Percentiles rank a stretch among this genome's conserved stretches.
Conservation (phyloP, 2,329 filamentous ascomycete genomes). For the Alternaria novae-zelandiae region DNA sequence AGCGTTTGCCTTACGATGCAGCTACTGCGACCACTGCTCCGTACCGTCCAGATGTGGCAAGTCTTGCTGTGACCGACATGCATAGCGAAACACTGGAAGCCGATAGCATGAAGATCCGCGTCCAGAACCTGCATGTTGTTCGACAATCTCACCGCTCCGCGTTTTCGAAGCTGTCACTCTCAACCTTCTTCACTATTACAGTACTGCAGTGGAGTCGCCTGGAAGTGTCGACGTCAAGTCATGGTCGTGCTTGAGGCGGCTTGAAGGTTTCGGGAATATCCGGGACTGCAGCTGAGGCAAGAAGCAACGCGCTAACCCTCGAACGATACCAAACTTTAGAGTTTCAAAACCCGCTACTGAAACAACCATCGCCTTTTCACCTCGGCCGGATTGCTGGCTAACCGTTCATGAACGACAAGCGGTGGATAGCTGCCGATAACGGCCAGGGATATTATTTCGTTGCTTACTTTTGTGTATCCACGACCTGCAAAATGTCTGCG, state of each 20-base stretch:
- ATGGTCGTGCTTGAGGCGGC: neutral
- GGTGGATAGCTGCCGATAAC: neutral
- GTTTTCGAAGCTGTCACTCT: neutral
- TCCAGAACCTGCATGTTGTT: conserved; percentile 1
- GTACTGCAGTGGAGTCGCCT: neutral
- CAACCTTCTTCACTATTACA: neutral
- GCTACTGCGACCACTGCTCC: neutral
- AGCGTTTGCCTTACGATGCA: neutral
- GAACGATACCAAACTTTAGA: conserved; percentile 30
- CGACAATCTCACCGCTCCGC: neutral
- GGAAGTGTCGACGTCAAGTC: neutral
- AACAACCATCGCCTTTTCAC: conserved; percentile 16
- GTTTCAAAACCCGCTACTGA: conserved; percentile 31
- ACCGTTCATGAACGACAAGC: neutral
- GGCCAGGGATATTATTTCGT: neutral
- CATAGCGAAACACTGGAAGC: conserved; percentile 1
- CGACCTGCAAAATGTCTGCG: neutral
- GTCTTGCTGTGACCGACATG: neutral
- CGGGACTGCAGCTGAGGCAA: conserved; percentile 6
- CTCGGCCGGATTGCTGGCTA: conserved; percentile 2
- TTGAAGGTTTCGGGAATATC: conserved; percentile 21
- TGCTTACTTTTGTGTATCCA: neutral
- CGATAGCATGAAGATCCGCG: neutral
- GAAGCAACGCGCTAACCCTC: conserved; percentile 23
- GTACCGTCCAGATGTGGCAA: neutral